Base-by-base conservation (phyloP, 305 asterid genomes). In the Andrographis paniculata region DNA sequence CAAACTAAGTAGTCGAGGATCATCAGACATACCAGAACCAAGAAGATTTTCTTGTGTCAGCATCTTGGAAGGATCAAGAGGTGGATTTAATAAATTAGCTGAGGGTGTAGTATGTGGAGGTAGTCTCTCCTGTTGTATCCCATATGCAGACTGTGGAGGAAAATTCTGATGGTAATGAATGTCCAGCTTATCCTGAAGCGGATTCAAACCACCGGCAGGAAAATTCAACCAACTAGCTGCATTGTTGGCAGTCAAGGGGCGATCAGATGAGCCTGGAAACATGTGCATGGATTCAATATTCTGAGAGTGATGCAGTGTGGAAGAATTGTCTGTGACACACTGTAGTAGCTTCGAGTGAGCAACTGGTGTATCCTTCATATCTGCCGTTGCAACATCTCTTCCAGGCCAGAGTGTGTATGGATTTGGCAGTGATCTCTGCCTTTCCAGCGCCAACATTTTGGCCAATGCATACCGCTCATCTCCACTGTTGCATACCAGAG, bases 201-300 rank as follows among this genome's bases (percentile, higher is more conserved):
- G 62, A 30, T 63, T 73, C 50, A 62, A 27, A n/a, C n/a, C 35
- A 79, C 81, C 21, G 77, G 78, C 66, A 7, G 87, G 69, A 42
- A 76, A 62, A 66, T 76, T 76, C 56, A 72, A 50, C 93, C 95
- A 73, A 31, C 77, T 68, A 65, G 76, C 60, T 50, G n/a, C n/a
- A n/a, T 50, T 66, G 41, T 77, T 15, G 16, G 65, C 27, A 53
- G 91, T 50, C n/a, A n/a, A n/a, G n/a, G n/a, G n/a, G 40, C 69
- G 67, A 53, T 76, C 82, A 20, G 76, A 62, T 17, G 76, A 41
- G 44, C 82, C 78, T 55, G 68, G 79, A 40, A 72, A 73, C 42
- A 68, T 52, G 42, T 91, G 58, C 70, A 72, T 30, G 53, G 76
- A 67, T 49, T 77, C 91, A 37, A 66, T 63, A 59, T 70, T 77